Evolutionary conservation across 345 rosid species (phyloP).

Genomic region (Psidium guajava): DNA sequence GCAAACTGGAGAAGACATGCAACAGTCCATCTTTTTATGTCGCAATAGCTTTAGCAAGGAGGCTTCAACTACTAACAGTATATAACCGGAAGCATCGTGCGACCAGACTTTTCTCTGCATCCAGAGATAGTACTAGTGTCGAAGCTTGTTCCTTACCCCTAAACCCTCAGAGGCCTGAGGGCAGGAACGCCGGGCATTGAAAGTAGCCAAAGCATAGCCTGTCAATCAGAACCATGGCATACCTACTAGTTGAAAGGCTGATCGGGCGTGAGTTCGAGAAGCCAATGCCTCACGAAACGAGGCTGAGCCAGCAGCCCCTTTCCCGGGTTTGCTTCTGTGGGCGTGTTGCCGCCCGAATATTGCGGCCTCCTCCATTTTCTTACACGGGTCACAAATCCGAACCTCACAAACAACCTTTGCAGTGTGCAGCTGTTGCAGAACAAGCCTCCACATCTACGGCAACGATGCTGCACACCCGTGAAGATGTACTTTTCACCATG

Average conservation of each 20-base stretch:
- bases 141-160: neutral
- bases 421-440: conserved; percentile 72
- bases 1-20: too few species aligned
- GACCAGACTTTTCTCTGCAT: neutral
- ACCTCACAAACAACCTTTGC: conserved; percentile 77
- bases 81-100: neutral
- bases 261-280: neutral
- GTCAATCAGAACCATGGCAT: neutral
- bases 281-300: neutral
- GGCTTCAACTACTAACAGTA: too few species aligned
- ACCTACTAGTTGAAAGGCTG: neutral
- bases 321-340: conserved; percentile 34
- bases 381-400: conserved; percentile 90
- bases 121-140: neutral
- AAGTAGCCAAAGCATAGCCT: neutral
- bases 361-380: conserved; percentile 78
- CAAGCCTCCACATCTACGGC: conserved; percentile 86
- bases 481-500: neutral
- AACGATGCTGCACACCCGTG: conserved; percentile 64
- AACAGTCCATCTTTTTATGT: neutral
- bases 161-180: neutral
- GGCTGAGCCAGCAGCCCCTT: conserved; percentile 26
- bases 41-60: neutral
- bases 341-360: conserved; percentile 79
- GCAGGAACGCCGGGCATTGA: neutral